Evolutionary conservation across 2,329 filamentous ascomycete species (phyloP), one percentile per base, ranked within the genome.

Genomic region (Talaromyces sp.): DNA sequence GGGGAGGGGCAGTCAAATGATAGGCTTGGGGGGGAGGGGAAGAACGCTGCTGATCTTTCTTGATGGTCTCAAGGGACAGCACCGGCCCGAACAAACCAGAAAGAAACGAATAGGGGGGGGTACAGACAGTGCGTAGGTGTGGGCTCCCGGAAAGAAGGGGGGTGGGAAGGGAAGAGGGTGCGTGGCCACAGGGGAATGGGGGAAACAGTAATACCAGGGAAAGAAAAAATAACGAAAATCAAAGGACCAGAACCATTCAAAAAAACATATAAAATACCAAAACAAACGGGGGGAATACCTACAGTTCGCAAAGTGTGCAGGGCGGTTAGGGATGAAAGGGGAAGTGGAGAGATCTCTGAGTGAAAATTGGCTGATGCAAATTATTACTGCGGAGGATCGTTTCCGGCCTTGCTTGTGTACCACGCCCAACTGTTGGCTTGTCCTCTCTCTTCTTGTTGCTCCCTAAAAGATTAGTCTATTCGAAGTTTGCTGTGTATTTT

Each of bases 301-400:
- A 53, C 53, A 51, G 47, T 52, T 54, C 51, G 44, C 45, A 52
- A 52, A 55, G 24, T 27, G 24, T 27, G 24, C 24, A 47, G 57
- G 49, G 55, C 57, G 58, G 55, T 61, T 58, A 56, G 52, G 57
- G 55, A 58, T 62, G 51, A 51, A 60, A 60, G 57, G 54, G 54
- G 54, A 55, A 63, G 61, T 64, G 61, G 61, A 61, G 61, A 56
- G 51, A 58, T 54, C 47, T 44, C 32, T 45, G 43, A 45, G 33
- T 44, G 24, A n/a, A 42, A 27, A 27, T 30, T 42, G 19, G 14
- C 13, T 27, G 40, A 27, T 41, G 54, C 51, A 49, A 53, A 64
- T 62, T 62, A 61, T 56, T 58, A 56, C 58, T 57, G 47, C 46
- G 54, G 46, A 39, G 32, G 44, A n/a, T 33, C 20, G 24, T 49